Evolutionary conservation across 192 early-diverging fungal genomes (phyloP), one percentile per base, ranked within the genome.

Genomic region (Rhizophagus sp.): DNA sequence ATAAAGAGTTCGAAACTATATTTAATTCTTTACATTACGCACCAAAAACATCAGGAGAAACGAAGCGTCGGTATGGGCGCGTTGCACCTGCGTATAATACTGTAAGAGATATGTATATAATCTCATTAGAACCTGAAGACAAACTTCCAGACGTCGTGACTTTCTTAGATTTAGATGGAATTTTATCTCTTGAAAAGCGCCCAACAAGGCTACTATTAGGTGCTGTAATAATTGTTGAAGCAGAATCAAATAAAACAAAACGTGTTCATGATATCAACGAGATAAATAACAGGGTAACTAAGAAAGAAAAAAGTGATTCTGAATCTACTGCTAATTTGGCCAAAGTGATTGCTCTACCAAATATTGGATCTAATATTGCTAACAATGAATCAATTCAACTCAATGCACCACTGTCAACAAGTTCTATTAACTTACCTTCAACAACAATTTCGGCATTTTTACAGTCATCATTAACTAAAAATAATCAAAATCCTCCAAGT

Each of bases 71-170:
- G n/a, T 89, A 87, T 81, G 94, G 91, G 6, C 93, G 94, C 0
- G 87, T 95, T 12, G 91, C 87, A n/a, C 86, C 91, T 52, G 85
- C 86, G 67, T 90, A 88, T 36, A 85, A 89, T 17, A 85, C 80
- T 52, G 88, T 94, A 25, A 94, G 93, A 80, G 94, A 95, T 67
- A 89, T 95, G 89, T 95, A 95, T 79, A 34, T 95, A 44, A 82
- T 94, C 8, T 93, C 94, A 44, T 74, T 95, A 10, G 79, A 76
- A 36, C 80, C 82, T 19, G 84, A 84, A 10, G 89, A 90, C 8
- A 70, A 84, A 39, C 74, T 94, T 15, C 93, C 93, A 10, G 72
- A 79, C 52, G 93, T 88, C 81, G 75, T 94, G 4, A 78, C 81
- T 19, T 87, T 84, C 2, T 79, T 94, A 39, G 81, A 86, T 24